phyloP scores from a whole-genome alignment of 768 basidiomycete genomes.

The Xerocomellus amylosporus region DNA sequence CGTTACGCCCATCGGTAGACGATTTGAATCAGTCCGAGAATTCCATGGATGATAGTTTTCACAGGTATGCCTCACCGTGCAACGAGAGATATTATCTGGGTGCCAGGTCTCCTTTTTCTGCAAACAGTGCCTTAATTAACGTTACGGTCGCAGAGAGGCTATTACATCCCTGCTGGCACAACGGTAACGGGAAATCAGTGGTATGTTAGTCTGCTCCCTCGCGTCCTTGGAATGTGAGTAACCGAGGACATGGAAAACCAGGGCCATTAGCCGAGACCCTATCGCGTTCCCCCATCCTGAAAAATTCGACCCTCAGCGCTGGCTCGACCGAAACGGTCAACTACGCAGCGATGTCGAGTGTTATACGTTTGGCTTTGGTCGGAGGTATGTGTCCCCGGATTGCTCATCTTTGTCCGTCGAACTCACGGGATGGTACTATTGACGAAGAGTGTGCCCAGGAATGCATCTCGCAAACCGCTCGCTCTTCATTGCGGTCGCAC shows the following conservation, averaged over 20 bases:
- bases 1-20: conserved; percentile 25
- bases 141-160: conserved; percentile 11
- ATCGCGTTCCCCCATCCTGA: conserved; percentile 55
- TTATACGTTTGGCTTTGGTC: conserved; percentile 55
- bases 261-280: conserved; percentile 57
- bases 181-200: conserved; percentile 21
- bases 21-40: no score
- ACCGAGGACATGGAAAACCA: conserved; percentile 3
- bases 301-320: conserved; percentile 54
- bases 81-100: conserved; percentile 63
- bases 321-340: conserved; percentile 44
- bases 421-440: no score
- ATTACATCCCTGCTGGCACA: conserved; percentile 24
- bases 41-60: background rate
- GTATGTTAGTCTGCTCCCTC: conserved; percentile 1
- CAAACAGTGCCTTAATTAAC: conserved; percentile 29
- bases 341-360: conserved; percentile 46
- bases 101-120: conserved; percentile 12
- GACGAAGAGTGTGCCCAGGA: conserved; percentile 56
- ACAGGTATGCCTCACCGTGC: conserved; percentile 55
- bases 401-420: background rate
- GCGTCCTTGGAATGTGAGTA: background rate
- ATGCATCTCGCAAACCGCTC: conserved; percentile 52
- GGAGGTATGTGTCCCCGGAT: conserved; percentile 24
- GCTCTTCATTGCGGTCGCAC: conserved; percentile 56